Evolutionary conservation across 305 asterid species (phyloP).

Genomic region (Fraxinus baroniana): DNA sequence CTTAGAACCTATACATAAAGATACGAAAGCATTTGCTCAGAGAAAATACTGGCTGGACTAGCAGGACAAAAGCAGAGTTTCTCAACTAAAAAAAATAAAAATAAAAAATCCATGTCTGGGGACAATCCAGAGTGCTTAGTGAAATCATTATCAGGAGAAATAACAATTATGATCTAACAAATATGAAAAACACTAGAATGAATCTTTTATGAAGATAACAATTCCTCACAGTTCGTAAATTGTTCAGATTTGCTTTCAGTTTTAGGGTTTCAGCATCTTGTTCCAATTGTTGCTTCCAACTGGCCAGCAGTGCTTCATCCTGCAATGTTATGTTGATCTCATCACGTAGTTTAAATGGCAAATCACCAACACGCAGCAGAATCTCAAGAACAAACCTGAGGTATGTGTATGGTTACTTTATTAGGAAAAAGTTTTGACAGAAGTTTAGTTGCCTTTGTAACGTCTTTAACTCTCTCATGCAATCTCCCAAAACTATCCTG

Average conservation of each 20-base stretch:
- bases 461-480: slow-evolving; percentile 69
- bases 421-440: slow-evolving; percentile 71
- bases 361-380: slow-evolving; percentile 7
- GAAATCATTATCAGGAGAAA: background rate
- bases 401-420: slow-evolving; percentile 72
- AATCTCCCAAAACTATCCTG: slow-evolving; percentile 82
- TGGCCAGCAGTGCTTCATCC: slow-evolving; percentile 65
- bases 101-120: background rate
- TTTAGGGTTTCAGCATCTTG: slow-evolving; percentile 68
- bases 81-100: background rate
- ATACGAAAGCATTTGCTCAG: background rate
- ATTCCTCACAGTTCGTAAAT: slow-evolving; percentile 59
- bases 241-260: slow-evolving; percentile 62
- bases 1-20: slow-evolving; percentile 53
- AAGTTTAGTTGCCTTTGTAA: slow-evolving; percentile 69
- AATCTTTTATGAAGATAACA: background rate
- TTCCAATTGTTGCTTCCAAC: slow-evolving; percentile 75
- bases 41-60: background rate
- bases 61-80: background rate
- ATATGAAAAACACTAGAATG: background rate
- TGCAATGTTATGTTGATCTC: slow-evolving; percentile 32
- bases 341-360: slow-evolving; percentile 23
- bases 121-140: background rate
- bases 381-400: slow-evolving; percentile 52
- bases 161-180: background rate